phyloP scores from a whole-genome alignment of 2,329 filamentous ascomycete species.

The Curvularia sp. region DNA sequence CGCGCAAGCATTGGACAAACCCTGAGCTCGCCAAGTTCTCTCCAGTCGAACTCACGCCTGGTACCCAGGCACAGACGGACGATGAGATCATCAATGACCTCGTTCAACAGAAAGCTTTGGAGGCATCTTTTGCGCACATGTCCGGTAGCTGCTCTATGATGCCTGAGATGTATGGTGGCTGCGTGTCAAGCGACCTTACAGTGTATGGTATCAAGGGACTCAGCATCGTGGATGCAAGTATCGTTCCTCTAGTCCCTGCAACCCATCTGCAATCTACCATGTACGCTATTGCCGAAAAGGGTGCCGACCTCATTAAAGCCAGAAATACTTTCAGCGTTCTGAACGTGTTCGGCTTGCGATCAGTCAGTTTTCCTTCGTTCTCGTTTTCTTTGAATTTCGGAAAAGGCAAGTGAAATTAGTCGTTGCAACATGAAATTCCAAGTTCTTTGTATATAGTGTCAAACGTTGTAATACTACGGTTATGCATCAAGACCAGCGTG shows the following conservation, averaged over 20 bases:
- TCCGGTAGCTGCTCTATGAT: slow-evolving; percentile 40
- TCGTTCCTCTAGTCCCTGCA: slow-evolving; percentile 39
- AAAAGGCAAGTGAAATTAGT: not conserved
- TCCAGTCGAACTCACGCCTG: slow-evolving; percentile 43
- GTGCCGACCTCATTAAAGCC: slow-evolving; percentile 41
- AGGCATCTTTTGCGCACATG: slow-evolving; percentile 37
- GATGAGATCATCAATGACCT: slow-evolving; percentile 34
- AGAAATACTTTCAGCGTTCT: slow-evolving; percentile 7
- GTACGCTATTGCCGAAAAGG: slow-evolving; percentile 45
- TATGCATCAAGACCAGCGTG: not conserved
- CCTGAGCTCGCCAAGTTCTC: slow-evolving; percentile 41
- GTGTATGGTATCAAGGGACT: slow-evolving; percentile 38
- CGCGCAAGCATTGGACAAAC: slow-evolving; percentile 44
- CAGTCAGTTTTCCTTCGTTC: not conserved
- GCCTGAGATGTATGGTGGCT: slow-evolving; percentile 37
- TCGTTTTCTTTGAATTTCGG: not conserved
- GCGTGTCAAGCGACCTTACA: slow-evolving; percentile 30
- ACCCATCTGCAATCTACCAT: slow-evolving; percentile 41
- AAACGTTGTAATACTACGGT: not conserved
- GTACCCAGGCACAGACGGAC: slow-evolving; percentile 30
- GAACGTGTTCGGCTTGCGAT: not conserved
- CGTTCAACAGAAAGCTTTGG: slow-evolving; percentile 21
- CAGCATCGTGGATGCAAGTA: slow-evolving; percentile 43
- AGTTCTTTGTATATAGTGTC: not conserved
- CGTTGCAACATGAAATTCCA: not conserved